Conservation (phyloP, 495 filamentous ascomycete genomes). For the Penicillium tannophilum region DNA sequence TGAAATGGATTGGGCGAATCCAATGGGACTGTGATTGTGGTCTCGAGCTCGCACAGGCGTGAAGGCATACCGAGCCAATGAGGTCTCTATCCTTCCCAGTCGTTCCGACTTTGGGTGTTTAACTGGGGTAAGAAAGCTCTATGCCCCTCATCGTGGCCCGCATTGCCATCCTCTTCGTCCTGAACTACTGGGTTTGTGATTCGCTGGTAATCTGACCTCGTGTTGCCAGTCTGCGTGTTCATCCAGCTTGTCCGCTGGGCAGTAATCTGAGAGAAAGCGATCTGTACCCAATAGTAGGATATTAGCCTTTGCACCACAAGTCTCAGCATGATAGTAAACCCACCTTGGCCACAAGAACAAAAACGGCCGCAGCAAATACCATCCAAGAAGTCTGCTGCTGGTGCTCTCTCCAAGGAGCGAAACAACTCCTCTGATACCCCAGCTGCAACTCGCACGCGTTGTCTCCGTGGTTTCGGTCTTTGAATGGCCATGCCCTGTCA, state of each 20-base stretch:
- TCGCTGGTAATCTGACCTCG: constrained; percentile 14
- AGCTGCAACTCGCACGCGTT: constrained; percentile 32
- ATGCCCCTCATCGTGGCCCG: constrained; percentile 12
- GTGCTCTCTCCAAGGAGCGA: constrained; percentile 29
- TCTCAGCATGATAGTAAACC: neutral
- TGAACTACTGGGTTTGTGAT: constrained; percentile 12
- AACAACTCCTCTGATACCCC: constrained; percentile 31
- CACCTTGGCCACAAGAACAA: constrained; percentile 28
- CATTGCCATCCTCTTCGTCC: constrained; percentile 16
- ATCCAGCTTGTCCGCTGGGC: constrained; percentile 16
- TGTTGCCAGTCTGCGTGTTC: constrained; percentile 1
- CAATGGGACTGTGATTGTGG: too few species aligned
- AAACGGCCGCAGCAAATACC: constrained; percentile 29
- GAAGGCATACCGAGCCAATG: too few species aligned
- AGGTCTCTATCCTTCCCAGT: constrained; percentile 9
- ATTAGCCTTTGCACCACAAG: neutral
- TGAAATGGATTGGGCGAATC: too few species aligned
- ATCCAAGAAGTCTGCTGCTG: constrained; percentile 29
- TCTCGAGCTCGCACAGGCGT: too few species aligned
- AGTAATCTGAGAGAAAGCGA: constrained; percentile 10
- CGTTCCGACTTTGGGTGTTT: constrained; percentile 9
- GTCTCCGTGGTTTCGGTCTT: constrained; percentile 32
- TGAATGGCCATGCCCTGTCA: constrained; percentile 64
- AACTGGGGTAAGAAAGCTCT: constrained; percentile 17
- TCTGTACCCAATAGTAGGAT: constrained; percentile 4